Conservation (phyloP, 225 moss, liverwort and hornwort species). For the Sphagnum contortum region DNA sequence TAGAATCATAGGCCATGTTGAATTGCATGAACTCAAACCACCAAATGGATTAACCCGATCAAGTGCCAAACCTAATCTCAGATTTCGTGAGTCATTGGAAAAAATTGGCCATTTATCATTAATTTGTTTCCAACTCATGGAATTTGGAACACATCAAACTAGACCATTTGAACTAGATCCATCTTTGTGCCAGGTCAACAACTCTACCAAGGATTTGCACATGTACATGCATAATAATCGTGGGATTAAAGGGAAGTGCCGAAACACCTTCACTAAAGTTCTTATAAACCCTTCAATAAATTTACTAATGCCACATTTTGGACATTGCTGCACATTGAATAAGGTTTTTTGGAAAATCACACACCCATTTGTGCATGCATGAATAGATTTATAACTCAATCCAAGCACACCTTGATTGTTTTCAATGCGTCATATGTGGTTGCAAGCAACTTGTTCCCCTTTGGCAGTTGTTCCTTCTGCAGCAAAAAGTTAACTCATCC, state of each 20-base stretch:
- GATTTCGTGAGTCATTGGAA: neutral
- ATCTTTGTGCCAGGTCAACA: neutral
- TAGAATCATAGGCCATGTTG: neutral
- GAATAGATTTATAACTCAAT: neutral
- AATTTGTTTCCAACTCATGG: neutral
- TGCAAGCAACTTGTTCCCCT: neutral
- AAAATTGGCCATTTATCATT: neutral
- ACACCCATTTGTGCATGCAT: neutral
- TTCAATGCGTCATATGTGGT: neutral
- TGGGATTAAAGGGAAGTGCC: neutral
- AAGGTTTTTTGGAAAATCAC: neutral
- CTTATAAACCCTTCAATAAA: no score
- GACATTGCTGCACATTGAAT: neutral
- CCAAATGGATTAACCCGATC: conserved; percentile 3
- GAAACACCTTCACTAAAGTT: neutral
- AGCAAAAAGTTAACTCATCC: no score
- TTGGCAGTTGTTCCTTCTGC: neutral
- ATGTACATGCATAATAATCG: neutral
- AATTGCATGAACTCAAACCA: neutral
- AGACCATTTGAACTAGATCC: no score
- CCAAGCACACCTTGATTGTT: neutral
- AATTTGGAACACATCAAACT: neutral
- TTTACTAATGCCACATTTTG: neutral
- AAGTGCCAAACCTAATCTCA: neutral
- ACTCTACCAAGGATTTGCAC: neutral